Base-by-base conservation (phyloP, 2,329 filamentous ascomycete genomes). In the Colletotrichum siamense region DNA sequence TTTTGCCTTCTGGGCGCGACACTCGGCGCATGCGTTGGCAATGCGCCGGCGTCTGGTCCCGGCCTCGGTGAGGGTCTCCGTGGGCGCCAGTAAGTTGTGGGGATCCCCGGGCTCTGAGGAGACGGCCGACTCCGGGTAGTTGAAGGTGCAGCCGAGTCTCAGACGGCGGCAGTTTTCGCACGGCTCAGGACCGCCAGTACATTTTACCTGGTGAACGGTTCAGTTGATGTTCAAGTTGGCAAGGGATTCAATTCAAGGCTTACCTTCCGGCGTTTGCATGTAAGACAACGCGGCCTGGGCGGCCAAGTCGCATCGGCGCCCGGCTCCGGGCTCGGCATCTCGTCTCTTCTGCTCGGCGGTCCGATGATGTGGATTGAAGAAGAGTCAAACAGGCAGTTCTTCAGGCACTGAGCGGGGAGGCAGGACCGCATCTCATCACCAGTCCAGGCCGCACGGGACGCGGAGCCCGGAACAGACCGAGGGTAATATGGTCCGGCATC, bases 1-100 rank as follows among this genome's bases (percentile, higher is more conserved):
- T 39, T 83, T 85, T 0, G 82, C 80, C 69, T 86, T 86, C 15
- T 82, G 80, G 44, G 75, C 78, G 5, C 84, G 81, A 77, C 85
- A 86, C n/a, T 78, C 68, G 4, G 79, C 72, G 69, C 85, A 86
- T 8, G 85, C 85, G 9, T 74, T 74, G 0, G 76, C 73, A 1
- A 78, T 79, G 0, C 82, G 77, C 2, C 80, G 77, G 5, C 82
- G 76, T 73, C 81, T 81, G 34, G 79, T 82, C 2, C 82, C 82
- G 2, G 82, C 81, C 36, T 83, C 78, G 0, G 81, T 83, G 32
- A 82, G 69, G n/a, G 61, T 49, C 52, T 71, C 69, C 22, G 61
- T 71, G 32, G 69, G 24, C 6, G 61, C 34, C 39, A 71, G 22
- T 8, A 74, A 67, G 26, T n/a, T 44, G 59, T 70, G 66, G 26